These are phyloP conservation scores for Stylosanthes scabra DNA, from an alignment of 331 rosid genomes.

Conservation along the genomic window DNA sequence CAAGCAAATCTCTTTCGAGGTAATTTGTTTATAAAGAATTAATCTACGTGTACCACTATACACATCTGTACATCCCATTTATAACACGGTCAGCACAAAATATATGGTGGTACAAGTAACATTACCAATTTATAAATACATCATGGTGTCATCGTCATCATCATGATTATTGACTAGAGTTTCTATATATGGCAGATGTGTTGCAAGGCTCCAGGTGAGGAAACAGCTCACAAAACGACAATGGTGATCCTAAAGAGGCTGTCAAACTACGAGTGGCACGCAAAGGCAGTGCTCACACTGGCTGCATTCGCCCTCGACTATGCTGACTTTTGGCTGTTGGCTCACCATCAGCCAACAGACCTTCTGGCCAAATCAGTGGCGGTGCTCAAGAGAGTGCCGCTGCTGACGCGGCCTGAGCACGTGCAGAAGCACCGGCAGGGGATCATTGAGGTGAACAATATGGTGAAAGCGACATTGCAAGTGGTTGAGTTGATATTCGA, in stretches of 20 bases:
- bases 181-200: constrained; percentile 47
- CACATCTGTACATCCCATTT: no score
- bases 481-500: constrained; percentile 45
- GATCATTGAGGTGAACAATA: constrained; percentile 47
- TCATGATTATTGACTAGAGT: no score
- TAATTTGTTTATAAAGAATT: no score
- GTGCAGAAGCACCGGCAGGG: constrained; percentile 36
- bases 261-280: constrained; percentile 56
- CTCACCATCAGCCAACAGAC: constrained; percentile 46
- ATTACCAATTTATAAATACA: no score
- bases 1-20: constrained; percentile 53
- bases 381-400: constrained; percentile 40
- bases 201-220: constrained; percentile 64
- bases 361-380: constrained; percentile 54
- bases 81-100: no score
- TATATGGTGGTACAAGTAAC: no score
- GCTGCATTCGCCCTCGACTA: constrained; percentile 68
- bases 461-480: constrained; percentile 41
- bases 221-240: constrained; percentile 53
- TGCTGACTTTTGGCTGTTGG: constrained; percentile 63
- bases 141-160: no score
- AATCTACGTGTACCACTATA: no score
- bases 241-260: constrained; percentile 54
- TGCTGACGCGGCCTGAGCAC: constrained; percentile 28
- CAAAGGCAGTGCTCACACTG: constrained; percentile 61